A percentile compares a stretch with the other conserved stretches of the same genome.
These are phyloP conservation scores for Sporothrix variecibatus DNA, from an alignment of 2,329 filamentous ascomycete species.

Conservation along the genomic window DNA sequence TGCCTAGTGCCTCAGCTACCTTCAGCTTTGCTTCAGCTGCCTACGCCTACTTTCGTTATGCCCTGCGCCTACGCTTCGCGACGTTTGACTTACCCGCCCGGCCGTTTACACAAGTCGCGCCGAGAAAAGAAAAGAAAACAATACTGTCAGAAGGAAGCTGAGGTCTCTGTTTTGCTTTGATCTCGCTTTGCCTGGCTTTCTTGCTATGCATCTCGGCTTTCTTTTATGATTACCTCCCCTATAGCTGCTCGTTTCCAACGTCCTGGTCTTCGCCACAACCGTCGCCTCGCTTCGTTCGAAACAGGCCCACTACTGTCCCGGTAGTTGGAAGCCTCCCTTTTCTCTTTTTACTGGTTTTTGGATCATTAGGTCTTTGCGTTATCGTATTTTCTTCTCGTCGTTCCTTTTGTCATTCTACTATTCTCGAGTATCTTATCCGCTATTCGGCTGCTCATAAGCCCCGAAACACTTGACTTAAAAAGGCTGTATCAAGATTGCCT, in stretches of 20 bases:
- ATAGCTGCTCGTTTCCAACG: not conserved
- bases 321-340: not conserved
- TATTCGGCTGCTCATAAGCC: not conserved
- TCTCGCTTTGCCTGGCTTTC: slow-evolving; percentile 2
- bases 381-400: not conserved
- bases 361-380: not conserved
- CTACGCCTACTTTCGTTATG: not conserved
- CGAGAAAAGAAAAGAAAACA: not conserved
- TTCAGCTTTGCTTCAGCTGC: not conserved
- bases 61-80: not conserved
- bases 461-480: not conserved
- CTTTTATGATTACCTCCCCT: not conserved
- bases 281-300: slow-evolving; percentile 7
- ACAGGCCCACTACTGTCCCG: not conserved
- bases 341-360: not conserved
- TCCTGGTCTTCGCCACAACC: not conserved
- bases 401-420: not conserved
- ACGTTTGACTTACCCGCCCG: slow-evolving; percentile 12
- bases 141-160: not conserved
- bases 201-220: slow-evolving; percentile 7
- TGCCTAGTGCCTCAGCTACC: not conserved
- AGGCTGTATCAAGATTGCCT: not conserved
- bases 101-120: slow-evolving; percentile 7
- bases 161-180: not conserved
- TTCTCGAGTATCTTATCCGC: not conserved